A percentile compares a stretch with the other conserved stretches of the same genome.
Evolutionary conservation across 2,329 filamentous ascomycete genomes (phyloP).

Genomic region (Fusarium abutilonis): DNA sequence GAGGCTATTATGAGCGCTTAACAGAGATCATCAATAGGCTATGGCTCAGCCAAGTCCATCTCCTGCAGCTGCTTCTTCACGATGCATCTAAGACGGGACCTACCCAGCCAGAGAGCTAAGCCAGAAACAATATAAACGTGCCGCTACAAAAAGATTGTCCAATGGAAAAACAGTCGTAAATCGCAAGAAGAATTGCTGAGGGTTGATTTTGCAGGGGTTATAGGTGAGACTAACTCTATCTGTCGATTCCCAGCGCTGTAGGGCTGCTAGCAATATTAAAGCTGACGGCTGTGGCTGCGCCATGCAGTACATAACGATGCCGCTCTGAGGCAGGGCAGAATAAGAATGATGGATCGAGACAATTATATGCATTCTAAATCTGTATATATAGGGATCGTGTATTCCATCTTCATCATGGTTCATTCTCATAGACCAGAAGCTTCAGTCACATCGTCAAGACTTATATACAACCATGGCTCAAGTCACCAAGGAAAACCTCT

Average conservation of each 20-base stretch:
- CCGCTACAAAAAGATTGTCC: conserved; percentile 9
- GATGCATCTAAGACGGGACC: neutral
- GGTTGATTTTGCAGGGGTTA: conserved; percentile 5
- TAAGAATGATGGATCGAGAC: neutral
- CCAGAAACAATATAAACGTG: conserved; percentile 15
- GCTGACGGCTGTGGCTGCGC: conserved; percentile 24
- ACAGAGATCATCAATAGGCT: neutral
- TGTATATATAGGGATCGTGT: neutral
- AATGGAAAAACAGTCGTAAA: neutral
- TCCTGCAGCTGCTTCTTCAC: neutral
- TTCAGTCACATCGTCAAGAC: neutral
- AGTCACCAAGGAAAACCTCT: conserved; percentile 37
- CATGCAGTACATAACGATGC: neutral
- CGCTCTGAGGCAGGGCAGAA: neutral
- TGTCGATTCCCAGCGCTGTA: conserved; percentile 35
- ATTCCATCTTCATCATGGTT: neutral
- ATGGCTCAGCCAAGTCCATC: neutral
- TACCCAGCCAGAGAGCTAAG: conserved; percentile 7
- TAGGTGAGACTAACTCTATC: conserved; percentile 18
- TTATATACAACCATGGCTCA: conserved; percentile 18
- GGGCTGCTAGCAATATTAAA: conserved; percentile 12
- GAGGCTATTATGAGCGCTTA: neutral
- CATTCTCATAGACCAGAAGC: neutral
- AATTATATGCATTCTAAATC: neutral
- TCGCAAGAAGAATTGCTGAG: no score